A percentile compares a stretch with the other conserved stretches of the same genome.
Conservation (phyloP, 495 filamentous ascomycete genomes). For the Chaetomium tenue region DNA sequence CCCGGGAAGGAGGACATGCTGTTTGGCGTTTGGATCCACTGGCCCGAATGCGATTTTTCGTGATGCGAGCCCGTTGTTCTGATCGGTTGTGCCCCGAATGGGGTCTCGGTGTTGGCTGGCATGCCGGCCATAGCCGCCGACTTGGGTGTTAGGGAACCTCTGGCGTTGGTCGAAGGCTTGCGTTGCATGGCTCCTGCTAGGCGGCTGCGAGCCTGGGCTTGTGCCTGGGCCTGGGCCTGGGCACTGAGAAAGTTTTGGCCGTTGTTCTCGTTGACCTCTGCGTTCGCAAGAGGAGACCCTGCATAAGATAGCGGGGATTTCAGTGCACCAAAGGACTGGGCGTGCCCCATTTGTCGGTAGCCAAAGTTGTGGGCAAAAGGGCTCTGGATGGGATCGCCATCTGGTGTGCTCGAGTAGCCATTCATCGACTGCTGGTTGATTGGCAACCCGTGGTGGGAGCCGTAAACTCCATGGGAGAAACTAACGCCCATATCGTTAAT, state of each 20-base stretch:
- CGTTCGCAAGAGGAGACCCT: slow-evolving; percentile 51
- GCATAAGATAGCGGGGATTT: slow-evolving; percentile 53
- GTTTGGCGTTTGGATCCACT: slow-evolving; percentile 74
- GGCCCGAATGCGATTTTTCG: slow-evolving; percentile 76
- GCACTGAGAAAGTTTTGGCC: slow-evolving; percentile 56
- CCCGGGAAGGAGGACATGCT: slow-evolving; percentile 77
- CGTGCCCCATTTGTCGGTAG: slow-evolving; percentile 61
- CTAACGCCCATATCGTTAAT: slow-evolving; percentile 51
- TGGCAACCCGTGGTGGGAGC: slow-evolving; percentile 44
- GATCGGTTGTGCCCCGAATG: slow-evolving; percentile 72
- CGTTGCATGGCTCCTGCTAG: slow-evolving; percentile 63
- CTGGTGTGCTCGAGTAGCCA: slow-evolving; percentile 82
- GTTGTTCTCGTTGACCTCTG: slow-evolving; percentile 57
- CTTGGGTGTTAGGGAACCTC: slow-evolving; percentile 80
- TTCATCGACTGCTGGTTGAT: slow-evolving; percentile 60
- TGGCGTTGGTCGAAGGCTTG: slow-evolving; percentile 64
- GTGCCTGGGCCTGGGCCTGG: slow-evolving; percentile 45
- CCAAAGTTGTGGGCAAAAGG: slow-evolving; percentile 77
- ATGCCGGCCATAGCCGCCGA: slow-evolving; percentile 48
- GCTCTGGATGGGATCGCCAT: slow-evolving; percentile 82
- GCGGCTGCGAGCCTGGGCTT: slow-evolving; percentile 46
- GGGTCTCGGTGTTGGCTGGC: slow-evolving; percentile 38
- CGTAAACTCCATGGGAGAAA: slow-evolving; percentile 48
- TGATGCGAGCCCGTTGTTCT: slow-evolving; percentile 63
- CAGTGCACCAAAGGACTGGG: slow-evolving; percentile 52